Percentiles rank a stretch among this genome's conserved stretches.
phyloP scores from a whole-genome alignment of 2,329 filamentous ascomycete species.

The Arthroderma sp. region DNA sequence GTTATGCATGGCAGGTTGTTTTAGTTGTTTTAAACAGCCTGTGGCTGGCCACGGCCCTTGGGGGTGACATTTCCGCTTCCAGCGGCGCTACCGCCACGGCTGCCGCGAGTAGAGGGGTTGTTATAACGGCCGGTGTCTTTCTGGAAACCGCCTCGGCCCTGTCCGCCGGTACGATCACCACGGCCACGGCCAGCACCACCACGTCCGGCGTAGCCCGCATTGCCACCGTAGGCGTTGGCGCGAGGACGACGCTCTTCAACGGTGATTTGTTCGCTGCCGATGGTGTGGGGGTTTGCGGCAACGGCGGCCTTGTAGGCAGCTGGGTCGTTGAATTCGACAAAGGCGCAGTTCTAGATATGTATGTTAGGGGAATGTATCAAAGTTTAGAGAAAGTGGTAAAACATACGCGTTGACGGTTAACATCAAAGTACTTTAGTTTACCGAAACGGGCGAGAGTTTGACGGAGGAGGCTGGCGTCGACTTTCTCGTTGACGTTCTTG shows the following conservation, averaged over 20 bases:
- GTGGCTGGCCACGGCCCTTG: constrained; percentile 28
- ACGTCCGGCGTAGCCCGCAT: constrained; percentile 48
- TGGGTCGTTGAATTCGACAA: constrained; percentile 77
- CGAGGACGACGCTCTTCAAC: constrained; percentile 84
- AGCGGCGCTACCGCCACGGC: constrained; percentile 46
- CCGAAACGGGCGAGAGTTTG: constrained; percentile 58
- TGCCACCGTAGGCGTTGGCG: constrained; percentile 56
- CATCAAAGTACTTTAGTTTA: constrained; percentile 52
- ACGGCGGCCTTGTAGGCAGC: constrained; percentile 75
- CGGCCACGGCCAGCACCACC: constrained; percentile 55
- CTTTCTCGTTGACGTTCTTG: constrained; percentile 87
- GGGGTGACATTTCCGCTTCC: constrained; percentile 45
- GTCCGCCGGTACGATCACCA: constrained; percentile 53
- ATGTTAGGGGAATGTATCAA: constrained; percentile 11
- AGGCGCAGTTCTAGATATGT: constrained; percentile 69
- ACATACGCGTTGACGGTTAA: constrained; percentile 62
- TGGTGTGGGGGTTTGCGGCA: constrained; percentile 69
- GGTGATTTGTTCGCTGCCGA: constrained; percentile 69
- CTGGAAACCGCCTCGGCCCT: constrained; percentile 56
- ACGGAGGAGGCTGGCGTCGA: constrained; percentile 62
- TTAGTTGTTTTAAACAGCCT: not conserved
- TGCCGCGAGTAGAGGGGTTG: constrained; percentile 40
- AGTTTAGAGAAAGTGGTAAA: not conserved
- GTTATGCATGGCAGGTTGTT: not conserved
- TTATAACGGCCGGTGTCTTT: constrained; percentile 56